These are phyloP conservation scores for Ambispora gerdemannii DNA, from an alignment of 192 early-diverging fungal genomes.

Conservation along the genomic window DNA sequence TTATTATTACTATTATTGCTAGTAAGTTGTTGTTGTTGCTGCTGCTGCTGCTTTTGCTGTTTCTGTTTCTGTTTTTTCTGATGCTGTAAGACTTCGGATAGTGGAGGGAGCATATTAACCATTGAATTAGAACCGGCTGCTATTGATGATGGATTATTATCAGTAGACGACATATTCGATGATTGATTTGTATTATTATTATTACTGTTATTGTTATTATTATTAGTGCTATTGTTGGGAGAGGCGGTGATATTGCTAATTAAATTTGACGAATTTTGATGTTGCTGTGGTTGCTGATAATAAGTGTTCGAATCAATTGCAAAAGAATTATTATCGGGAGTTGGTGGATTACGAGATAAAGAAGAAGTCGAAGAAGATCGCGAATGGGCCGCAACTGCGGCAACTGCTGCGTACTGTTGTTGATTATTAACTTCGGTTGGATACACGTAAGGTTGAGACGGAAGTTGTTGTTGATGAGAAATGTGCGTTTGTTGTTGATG, in stretches of 20 bases:
- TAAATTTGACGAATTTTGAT: neutral
- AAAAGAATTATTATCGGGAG: conserved; percentile 5
- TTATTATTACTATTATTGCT: neutral
- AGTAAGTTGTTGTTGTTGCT: too few species aligned
- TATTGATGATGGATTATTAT: neutral
- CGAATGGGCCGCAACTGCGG: neutral
- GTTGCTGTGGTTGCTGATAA: neutral
- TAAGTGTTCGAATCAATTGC: neutral
- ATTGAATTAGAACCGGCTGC: too few species aligned
- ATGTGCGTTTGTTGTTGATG: conserved; percentile 9
- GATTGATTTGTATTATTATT: too few species aligned
- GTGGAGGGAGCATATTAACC: conserved; percentile 15
- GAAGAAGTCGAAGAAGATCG: conserved; percentile 19
- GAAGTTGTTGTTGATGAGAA: neutral
- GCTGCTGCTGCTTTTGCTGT: too few species aligned
- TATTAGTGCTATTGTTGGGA: neutral
- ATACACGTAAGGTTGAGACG: neutral
- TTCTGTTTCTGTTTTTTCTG: too few species aligned
- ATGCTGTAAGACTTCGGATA: conserved; percentile 19
- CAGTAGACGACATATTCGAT: neutral
- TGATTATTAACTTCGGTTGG: neutral
- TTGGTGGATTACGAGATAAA: conserved; percentile 10
- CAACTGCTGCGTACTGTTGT: conserved; percentile 1
- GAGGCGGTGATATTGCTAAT: neutral
- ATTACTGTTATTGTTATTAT: too few species aligned